Conservation (phyloP, 2,329 filamentous ascomycete species). For the Colletotrichum australisinense region DNA sequence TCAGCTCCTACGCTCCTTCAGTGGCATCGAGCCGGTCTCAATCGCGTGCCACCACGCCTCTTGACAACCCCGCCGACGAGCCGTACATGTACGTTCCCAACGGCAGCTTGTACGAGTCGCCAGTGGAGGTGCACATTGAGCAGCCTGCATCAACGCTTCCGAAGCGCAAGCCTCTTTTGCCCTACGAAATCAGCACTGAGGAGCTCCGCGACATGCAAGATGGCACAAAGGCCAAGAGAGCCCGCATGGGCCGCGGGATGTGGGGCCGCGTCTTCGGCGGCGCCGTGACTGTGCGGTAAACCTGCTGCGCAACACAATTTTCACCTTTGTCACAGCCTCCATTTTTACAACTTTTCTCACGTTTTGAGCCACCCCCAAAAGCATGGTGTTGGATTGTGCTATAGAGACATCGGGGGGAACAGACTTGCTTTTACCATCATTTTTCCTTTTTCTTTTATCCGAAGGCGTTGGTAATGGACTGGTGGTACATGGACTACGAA, state of each 20-base stretch:
- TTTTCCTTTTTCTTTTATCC: not conserved
- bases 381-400: constrained; percentile 35
- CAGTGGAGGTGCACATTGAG: constrained; percentile 57
- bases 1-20: constrained; percentile 62
- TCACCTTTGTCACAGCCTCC: constrained; percentile 17
- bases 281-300: constrained; percentile 52
- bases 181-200: constrained; percentile 67
- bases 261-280: constrained; percentile 65
- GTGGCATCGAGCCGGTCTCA: constrained; percentile 56
- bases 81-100: constrained; percentile 53
- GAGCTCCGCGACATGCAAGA: constrained; percentile 63
- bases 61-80: constrained; percentile 56
- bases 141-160: constrained; percentile 50
- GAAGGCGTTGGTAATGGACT: constrained; percentile 34
- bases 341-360: constrained; percentile 32
- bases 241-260: constrained; percentile 59
- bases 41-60: constrained; percentile 62
- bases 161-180: constrained; percentile 49
- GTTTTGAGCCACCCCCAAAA: constrained; percentile 31
- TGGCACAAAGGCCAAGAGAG: constrained; percentile 59
- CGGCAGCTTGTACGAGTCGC: constrained; percentile 61
- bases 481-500: constrained; percentile 34
- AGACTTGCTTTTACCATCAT: constrained; percentile 6
- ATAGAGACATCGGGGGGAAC: constrained; percentile 28
- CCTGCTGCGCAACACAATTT: constrained; percentile 3